These are phyloP conservation scores for Colletotrichum cordylinicola DNA, from an alignment of 2,329 filamentous ascomycete species.

Conservation along the genomic window DNA sequence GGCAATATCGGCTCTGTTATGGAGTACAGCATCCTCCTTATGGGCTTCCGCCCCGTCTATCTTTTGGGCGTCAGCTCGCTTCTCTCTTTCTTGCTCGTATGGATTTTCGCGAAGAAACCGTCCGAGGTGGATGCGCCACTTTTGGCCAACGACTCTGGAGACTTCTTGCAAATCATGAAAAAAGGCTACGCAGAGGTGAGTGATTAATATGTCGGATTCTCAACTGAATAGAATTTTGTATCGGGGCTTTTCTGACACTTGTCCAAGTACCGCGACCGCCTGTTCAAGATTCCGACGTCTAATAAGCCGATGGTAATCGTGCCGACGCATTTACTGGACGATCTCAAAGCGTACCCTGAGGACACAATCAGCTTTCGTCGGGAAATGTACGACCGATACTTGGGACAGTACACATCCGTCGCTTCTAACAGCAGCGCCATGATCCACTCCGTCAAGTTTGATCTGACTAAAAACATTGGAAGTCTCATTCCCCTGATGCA, in stretches of 20 bases:
- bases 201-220: background rate
- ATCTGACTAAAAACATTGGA: background rate
- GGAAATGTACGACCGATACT: background rate
- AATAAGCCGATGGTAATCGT: background rate
- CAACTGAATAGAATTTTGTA: background rate
- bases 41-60: background rate
- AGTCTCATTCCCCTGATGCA: background rate
- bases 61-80: background rate
- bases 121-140: background rate
- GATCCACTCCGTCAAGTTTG: background rate
- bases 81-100: background rate
- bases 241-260: background rate
- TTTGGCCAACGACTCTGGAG: background rate
- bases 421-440: background rate
- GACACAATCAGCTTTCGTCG: background rate
- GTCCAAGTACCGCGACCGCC: background rate
- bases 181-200: background rate
- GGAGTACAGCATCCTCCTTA: background rate
- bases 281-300: background rate
- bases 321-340: background rate
- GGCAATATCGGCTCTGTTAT: background rate
- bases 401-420: background rate
- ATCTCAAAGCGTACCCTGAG: background rate
- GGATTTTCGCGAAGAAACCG: background rate
- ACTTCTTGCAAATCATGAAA: background rate